Conservation (phyloP, 768 basidiomycete genomes). For the Suillus hirtellus region DNA sequence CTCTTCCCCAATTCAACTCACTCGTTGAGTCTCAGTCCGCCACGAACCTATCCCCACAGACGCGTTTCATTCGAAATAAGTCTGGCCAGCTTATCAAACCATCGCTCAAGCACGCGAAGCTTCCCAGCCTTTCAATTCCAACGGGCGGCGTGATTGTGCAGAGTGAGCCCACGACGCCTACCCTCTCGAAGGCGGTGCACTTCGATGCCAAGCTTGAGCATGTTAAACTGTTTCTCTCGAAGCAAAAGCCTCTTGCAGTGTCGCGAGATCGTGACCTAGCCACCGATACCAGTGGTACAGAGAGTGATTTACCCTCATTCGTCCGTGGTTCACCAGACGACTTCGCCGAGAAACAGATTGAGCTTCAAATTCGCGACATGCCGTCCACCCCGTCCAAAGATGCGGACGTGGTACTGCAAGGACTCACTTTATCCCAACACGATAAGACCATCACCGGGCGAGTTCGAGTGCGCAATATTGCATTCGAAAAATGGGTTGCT, state of each 20-base stretch:
- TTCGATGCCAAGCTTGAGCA: constrained; percentile 92
- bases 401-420: constrained; percentile 56
- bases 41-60: constrained; percentile 22
- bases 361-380: constrained; percentile 71
- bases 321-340: constrained; percentile 49
- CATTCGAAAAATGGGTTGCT: constrained; percentile 84
- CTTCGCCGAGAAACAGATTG: constrained; percentile 39
- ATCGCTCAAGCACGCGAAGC: constrained; percentile 75
- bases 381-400: constrained; percentile 42
- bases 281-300: constrained; percentile 78
- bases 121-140: constrained; percentile 54
- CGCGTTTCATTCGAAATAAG: constrained; percentile 76
- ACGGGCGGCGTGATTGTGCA: constrained; percentile 50
- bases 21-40: constrained; percentile 2
- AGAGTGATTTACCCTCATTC: constrained; percentile 72
- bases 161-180: constrained; percentile 84
- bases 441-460: constrained; percentile 63
- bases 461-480: constrained; percentile 80
- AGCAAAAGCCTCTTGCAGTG: constrained; percentile 94
- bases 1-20: constrained; percentile 4
- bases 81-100: constrained; percentile 92
- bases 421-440: constrained; percentile 52
- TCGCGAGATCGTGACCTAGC: constrained; percentile 88
- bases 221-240: constrained; percentile 91
- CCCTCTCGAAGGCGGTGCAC: constrained; percentile 80